Percentiles rank a stretch among this genome's conserved stretches.
Evolutionary conservation across 2,329 filamentous ascomycete species (phyloP).

Genomic region (Curvularia lunata): DNA sequence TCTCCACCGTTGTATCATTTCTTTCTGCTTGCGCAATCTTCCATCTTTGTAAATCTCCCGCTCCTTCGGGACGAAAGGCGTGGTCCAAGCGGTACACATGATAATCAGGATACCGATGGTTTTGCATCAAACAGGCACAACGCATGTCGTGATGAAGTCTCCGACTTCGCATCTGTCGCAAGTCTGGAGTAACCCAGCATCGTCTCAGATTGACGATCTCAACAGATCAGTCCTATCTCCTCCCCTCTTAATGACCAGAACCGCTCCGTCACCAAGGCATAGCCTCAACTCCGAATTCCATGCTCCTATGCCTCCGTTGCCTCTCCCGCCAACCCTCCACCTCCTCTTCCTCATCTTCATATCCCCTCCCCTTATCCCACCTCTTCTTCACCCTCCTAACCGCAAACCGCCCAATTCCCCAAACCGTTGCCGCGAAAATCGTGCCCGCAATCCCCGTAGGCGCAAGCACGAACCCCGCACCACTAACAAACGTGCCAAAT

Average conservation of each 20-base stretch:
- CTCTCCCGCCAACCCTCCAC: constrained; percentile 26
- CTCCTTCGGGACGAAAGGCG: background rate
- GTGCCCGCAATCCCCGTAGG: constrained; percentile 51
- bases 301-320: constrained; percentile 5
- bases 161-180: background rate
- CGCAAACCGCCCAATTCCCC: constrained; percentile 50
- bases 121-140: background rate
- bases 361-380: constrained; percentile 30
- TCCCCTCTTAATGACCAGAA: background rate
- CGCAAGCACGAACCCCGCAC: constrained; percentile 52
- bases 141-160: background rate
- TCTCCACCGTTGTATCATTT: no score
- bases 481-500: constrained; percentile 47
- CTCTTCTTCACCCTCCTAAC: constrained; percentile 43
- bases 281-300: constrained; percentile 26
- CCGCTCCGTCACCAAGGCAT: constrained; percentile 28
- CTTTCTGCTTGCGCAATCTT: background rate
- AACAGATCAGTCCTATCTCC: background rate
- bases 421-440: constrained; percentile 46
- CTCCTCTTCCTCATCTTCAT: constrained; percentile 28
- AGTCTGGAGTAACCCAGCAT: background rate
- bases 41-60: background rate
- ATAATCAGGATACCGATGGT: no score
- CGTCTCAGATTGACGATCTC: background rate
- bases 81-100: background rate